Percentiles rank a stretch among this genome's conserved stretches.
Conservation (phyloP, 1,284 basidiomycete species). For the Mrakiaceae sp. region DNA sequence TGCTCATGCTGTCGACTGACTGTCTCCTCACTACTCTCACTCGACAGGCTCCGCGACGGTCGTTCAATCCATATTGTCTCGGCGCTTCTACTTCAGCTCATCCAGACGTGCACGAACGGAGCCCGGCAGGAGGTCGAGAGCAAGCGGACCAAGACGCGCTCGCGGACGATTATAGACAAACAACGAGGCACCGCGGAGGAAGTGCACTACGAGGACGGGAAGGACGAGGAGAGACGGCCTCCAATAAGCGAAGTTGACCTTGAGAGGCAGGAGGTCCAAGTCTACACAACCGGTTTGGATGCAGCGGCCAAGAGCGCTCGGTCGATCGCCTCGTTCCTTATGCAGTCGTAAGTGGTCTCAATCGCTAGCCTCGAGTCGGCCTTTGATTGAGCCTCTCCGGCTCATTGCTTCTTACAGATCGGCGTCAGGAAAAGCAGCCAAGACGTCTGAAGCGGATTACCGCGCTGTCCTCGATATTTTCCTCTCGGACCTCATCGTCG, state of each 20-base stretch:
- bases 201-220: slow-evolving; percentile 12
- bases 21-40: not conserved
- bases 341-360: slow-evolving; percentile 48
- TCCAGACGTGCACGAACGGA: slow-evolving; percentile 82
- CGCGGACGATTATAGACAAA: slow-evolving; percentile 41
- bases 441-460: slow-evolving; percentile 82
- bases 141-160: slow-evolving; percentile 42
- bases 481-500: slow-evolving; percentile 74
- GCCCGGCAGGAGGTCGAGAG: slow-evolving; percentile 40
- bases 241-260: not conserved
- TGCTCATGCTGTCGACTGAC: not conserved
- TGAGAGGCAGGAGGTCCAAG: not conserved
- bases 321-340: slow-evolving; percentile 71
- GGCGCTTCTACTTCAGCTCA: slow-evolving; percentile 83
- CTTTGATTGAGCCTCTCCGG: not conserved
- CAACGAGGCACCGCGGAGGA: slow-evolving; percentile 47
- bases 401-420: slow-evolving; percentile 39
- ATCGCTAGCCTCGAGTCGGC: too few relatives aligned
- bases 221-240: slow-evolving; percentile 15
- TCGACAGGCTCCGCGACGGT: slow-evolving; percentile 56
- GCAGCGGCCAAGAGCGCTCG: slow-evolving; percentile 71
- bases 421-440: slow-evolving; percentile 68
- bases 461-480: slow-evolving; percentile 80
- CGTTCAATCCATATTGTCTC: slow-evolving; percentile 80
- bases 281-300: slow-evolving; percentile 35